These are phyloP conservation scores for Baorangia bicolor DNA, from an alignment of 768 basidiomycete species.

Conservation along the genomic window DNA sequence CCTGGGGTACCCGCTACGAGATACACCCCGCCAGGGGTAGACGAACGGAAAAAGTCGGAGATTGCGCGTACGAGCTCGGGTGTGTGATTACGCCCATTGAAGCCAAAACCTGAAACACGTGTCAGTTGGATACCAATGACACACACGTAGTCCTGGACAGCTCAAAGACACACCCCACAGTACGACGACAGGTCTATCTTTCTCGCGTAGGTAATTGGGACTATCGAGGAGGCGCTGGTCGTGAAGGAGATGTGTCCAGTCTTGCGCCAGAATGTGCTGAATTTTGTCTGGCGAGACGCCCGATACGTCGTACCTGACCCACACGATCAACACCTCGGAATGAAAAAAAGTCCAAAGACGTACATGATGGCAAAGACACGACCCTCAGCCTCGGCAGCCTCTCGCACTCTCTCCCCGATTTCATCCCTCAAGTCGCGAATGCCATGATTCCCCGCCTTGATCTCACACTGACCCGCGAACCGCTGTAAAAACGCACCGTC, in stretches of 20 bases:
- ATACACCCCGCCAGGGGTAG: slow-evolving; percentile 72
- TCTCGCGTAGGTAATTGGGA: slow-evolving; percentile 71
- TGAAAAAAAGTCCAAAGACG: slow-evolving; percentile 24
- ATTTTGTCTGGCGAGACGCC: slow-evolving; percentile 72
- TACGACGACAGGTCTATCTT: slow-evolving; percentile 66
- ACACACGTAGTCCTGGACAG: background rate
- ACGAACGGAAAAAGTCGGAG: slow-evolving; percentile 53
- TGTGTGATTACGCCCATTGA: slow-evolving; percentile 58
- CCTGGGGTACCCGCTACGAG: slow-evolving; percentile 69
- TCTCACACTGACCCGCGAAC: slow-evolving; percentile 66
- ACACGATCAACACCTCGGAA: background rate
- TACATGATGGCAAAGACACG: slow-evolving; percentile 85
- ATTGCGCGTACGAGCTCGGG: slow-evolving; percentile 58
- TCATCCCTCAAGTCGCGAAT: slow-evolving; percentile 69
- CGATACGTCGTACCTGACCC: slow-evolving; percentile 75
- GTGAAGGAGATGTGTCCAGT: slow-evolving; percentile 71
- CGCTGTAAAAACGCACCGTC: slow-evolving; percentile 84
- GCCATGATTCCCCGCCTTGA: slow-evolving; percentile 51
- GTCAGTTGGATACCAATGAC: background rate
- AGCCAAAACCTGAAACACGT: slow-evolving; percentile 60
- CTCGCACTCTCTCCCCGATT: slow-evolving; percentile 65
- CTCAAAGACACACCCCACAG: slow-evolving; percentile 57
- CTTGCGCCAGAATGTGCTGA: slow-evolving; percentile 62
- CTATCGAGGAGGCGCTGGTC: slow-evolving; percentile 63
- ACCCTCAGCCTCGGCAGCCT: slow-evolving; percentile 78